Evolutionary conservation across 306 rosid genomes (phyloP).

Genomic region (Rosa chinensis): DNA sequence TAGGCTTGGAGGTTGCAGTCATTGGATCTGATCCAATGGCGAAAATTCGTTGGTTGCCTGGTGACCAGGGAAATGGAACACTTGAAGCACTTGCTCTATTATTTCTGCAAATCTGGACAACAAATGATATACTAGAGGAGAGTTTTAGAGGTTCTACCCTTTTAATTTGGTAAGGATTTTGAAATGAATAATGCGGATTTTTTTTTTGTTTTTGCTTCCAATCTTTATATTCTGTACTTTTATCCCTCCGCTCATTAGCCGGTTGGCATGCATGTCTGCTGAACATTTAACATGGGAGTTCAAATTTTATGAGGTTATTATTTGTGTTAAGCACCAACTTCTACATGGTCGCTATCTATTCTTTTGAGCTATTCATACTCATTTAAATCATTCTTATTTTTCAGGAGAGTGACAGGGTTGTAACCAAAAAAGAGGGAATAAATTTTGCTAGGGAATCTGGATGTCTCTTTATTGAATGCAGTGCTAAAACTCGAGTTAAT

Average conservation of each 20-base stretch:
- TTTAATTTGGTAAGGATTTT: neutral
- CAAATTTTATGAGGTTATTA: neutral
- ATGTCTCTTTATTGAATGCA: slow-evolving; percentile 90
- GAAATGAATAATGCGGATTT: neutral
- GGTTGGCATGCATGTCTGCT: neutral
- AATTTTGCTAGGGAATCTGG: slow-evolving; percentile 90
- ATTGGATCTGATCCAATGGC: neutral
- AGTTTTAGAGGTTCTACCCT: neutral
- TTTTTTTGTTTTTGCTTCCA: neutral
- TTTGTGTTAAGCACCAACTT: slow-evolving; percentile 23
- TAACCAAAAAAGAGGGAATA: slow-evolving; percentile 89
- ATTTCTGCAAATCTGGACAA: neutral
- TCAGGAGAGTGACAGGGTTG: slow-evolving; percentile 85
- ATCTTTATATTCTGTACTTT: neutral
- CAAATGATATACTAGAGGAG: neutral
- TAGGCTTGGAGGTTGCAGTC: neutral
- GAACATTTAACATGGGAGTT: neutral
- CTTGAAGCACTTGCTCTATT: neutral
- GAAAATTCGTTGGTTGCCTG: neutral
- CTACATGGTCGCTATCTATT: slow-evolving; percentile 13
- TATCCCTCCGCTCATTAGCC: neutral
- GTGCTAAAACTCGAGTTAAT: slow-evolving; percentile 94
- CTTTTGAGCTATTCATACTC: slow-evolving; percentile 24
- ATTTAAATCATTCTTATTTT: slow-evolving; percentile 32
- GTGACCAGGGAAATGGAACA: neutral